Conservation (phyloP, 495 filamentous ascomycete genomes). For the Penicillium cosmopolitanum region DNA sequence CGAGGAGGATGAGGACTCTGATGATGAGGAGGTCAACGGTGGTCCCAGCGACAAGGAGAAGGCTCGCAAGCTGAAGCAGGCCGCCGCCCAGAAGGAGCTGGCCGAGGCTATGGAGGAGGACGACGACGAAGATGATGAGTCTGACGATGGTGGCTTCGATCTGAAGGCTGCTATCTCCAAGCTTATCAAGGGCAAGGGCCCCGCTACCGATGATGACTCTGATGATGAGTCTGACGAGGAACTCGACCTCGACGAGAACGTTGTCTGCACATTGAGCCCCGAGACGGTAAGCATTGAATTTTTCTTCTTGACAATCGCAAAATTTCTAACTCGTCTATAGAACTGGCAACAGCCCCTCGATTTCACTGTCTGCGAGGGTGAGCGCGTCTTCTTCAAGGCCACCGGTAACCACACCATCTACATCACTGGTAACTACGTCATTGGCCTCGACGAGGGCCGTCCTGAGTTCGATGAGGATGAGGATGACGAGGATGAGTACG, state of each 20-base stretch:
- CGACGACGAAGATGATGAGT: conserved; percentile 59
- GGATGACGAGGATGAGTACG: conserved; percentile 75
- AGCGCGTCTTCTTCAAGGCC: conserved; percentile 89
- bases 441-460: conserved; percentile 57
- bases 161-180: conserved; percentile 66
- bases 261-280: conserved; percentile 92
- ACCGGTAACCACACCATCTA: conserved; percentile 86
- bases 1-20: conserved; percentile 67
- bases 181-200: conserved; percentile 79
- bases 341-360: conserved; percentile 95
- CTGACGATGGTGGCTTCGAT: conserved; percentile 58
- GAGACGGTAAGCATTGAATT: conserved; percentile 59
- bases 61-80: conserved; percentile 77
- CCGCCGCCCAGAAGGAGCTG: conserved; percentile 70
- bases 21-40: conserved; percentile 73
- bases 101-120: conserved; percentile 64
- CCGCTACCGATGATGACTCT: conserved; percentile 68
- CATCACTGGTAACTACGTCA: conserved; percentile 94
- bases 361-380: conserved; percentile 82
- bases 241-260: conserved; percentile 78
- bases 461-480: conserved; percentile 60
- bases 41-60: conserved; percentile 89
- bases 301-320: not conserved
- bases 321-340: conserved; percentile 48
- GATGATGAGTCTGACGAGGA: conserved; percentile 67